A percentile compares a stretch with the other conserved stretches of the same genome.
Conservation (phyloP, 1,284 basidiomycete species). For the Cutaneotrichosporon sp. region DNA sequence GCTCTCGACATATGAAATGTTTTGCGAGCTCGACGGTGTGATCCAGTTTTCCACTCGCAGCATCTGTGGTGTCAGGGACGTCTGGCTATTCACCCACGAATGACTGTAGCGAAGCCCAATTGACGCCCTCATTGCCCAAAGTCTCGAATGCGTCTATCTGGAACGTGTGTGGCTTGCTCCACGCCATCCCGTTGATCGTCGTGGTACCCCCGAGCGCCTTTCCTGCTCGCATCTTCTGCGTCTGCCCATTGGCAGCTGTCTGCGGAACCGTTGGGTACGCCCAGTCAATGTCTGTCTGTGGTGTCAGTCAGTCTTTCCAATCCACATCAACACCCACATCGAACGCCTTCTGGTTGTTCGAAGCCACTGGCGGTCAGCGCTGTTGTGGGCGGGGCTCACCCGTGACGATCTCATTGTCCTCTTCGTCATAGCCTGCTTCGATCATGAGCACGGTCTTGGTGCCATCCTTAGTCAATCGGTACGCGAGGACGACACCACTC, state of each 20-base stretch:
- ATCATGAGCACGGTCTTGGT: slow-evolving; percentile 47
- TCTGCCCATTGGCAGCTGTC: slow-evolving; percentile 23
- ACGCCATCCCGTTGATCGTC: slow-evolving; percentile 46
- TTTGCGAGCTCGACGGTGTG: slow-evolving; percentile 24
- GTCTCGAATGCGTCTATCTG: slow-evolving; percentile 36
- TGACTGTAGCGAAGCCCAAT: slow-evolving; percentile 32
- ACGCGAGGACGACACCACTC: slow-evolving; percentile 60
- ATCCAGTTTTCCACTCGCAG: slow-evolving; percentile 28
- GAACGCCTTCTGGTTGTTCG: slow-evolving; percentile 25
- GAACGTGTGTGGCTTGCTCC: slow-evolving; percentile 39
- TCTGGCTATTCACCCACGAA: slow-evolving; percentile 20
- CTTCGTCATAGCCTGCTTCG: slow-evolving; percentile 37
- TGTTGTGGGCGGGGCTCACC: neutral
- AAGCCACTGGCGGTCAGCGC: slow-evolving; percentile 14
- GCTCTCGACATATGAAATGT: slow-evolving; percentile 22
- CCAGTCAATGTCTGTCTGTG: slow-evolving; percentile 38
- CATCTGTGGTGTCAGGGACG: slow-evolving; percentile 24
- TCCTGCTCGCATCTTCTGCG: slow-evolving; percentile 24
- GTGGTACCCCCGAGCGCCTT: slow-evolving; percentile 42
- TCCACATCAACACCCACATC: slow-evolving; percentile 11
- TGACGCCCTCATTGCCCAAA: slow-evolving; percentile 37
- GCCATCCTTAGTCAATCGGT: slow-evolving; percentile 58
- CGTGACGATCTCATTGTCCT: slow-evolving; percentile 22
- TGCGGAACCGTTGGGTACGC: slow-evolving; percentile 38
- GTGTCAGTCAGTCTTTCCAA: neutral